Evolutionary conservation across 305 asterid genomes (phyloP), one percentile per base, ranked within the genome.

Genomic region (Fraxinus xanthoxyloides): DNA sequence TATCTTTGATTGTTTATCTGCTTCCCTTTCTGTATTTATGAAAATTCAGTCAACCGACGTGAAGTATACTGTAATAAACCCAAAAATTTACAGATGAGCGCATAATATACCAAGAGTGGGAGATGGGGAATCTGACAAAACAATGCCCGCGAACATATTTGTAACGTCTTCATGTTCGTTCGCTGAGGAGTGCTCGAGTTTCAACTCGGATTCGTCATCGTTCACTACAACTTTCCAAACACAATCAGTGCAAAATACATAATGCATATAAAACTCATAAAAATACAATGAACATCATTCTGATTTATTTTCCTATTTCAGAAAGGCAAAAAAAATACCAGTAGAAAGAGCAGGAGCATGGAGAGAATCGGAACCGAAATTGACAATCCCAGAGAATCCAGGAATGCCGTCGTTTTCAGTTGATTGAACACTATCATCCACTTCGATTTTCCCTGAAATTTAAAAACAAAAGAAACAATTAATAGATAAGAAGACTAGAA

Each of bases 81-180:
- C 38, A 21, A 32, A 79, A 17, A 23, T 7, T 8, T 54, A 67
- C 34, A 51, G 65, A 43, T 40, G 8, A 24, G 35, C 7, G 35
- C 74, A 28, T 26, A 21, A 67, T 12, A 74, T 84, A 93, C 97
- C 92, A 31, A 79, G 75, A 73, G 82, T 67, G 54, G 86, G 88
- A 78, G 90, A 77, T 7, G 91, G 90, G 76, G 93, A 88, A 85
- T 87, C 92, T 32, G 88, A 86, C 77, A 90, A 92, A 7, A 83
- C 83, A 21, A 86, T 80, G 79, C 85, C 90, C 40, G 88, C 81
- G 81, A 82, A 89, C 30, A 85, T 83, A 56, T 72, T 54, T 19
- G 93, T 91, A 10, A 73, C 74, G 3, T 7, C 77, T 0, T 81
- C 76, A 21, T 80, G 77, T 26, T 32, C 83, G 38, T 79, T 78